Evolutionary conservation across 2,329 filamentous ascomycete genomes (phyloP), one percentile per base, ranked within the genome.

Genomic region (Drechslerella dactyloides): DNA sequence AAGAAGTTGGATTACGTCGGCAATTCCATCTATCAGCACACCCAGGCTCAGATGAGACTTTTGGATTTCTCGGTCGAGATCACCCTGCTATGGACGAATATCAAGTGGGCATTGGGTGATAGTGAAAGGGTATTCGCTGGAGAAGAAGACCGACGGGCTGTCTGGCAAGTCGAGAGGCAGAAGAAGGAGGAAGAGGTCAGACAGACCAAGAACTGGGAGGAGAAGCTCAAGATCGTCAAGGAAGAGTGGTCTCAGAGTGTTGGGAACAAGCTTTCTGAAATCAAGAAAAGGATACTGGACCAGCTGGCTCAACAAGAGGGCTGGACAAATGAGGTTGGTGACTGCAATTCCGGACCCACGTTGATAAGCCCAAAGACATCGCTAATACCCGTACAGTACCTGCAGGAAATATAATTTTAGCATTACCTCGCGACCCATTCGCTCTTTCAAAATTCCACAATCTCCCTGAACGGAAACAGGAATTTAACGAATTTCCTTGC

Each of bases 1-100:
- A 89, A 87, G 52, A 82, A 97, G 23, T 83, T 99, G 7, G 85
- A 88, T 4, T 93, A 97, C 77, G 89, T 92, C 0, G 91, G 96
- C 79, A 96, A 94, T 81, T 93, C 89, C 76, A 93, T 91, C 7
- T 96, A 96, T 77, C 94, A 97, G 79, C 69, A 73, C 17, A 62
- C 69, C 1, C 69, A 73, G 35, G 69, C 69, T 11, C 69, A 73
- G 27, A 73, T 73, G 69, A 42, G 69, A 15, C 57, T 73, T 21
- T 52, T 73, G 51, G 63, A 68, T 44, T 72, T 73, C 35, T 73
- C 69, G 8, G 62, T 73, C 2, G 69, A 73, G 11, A 73, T 73
- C 40, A 73, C 69, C 1, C 61, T 73, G 7, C 44, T 73, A 8
- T 73, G 69, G 69, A 73, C 61, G 5, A 73, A 73, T 37, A 35